Evolutionary conservation across 345 rosid genomes (phyloP).

Genomic region (Salix udensis): DNA sequence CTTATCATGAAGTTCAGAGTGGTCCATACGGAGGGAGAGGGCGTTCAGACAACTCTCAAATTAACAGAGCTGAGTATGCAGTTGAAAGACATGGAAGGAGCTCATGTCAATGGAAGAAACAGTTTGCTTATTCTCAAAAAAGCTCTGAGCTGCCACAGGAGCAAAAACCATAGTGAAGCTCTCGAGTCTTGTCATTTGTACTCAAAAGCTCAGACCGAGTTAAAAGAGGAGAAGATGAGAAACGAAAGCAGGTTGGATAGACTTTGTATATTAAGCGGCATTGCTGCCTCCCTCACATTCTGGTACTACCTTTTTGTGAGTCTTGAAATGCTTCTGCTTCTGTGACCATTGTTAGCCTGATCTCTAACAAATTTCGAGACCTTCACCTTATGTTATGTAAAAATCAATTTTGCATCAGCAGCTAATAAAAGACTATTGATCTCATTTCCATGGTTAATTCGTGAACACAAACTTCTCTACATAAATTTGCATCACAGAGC

Average conservation of each 20-base stretch:
- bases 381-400: conserved; percentile 14
- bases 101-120: conserved; percentile 70
- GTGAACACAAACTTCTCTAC: not conserved
- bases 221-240: conserved; percentile 71
- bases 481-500: no score
- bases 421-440: conserved; percentile 18
- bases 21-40: conserved; percentile 42
- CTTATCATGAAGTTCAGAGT: conserved; percentile 65
- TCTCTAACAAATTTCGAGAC: conserved; percentile 13
- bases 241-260: conserved; percentile 63
- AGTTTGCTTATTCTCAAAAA: conserved; percentile 62
- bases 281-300: conserved; percentile 58
- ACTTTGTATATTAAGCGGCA: conserved; percentile 54
- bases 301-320: conserved; percentile 57
- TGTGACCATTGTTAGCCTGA: not conserved
- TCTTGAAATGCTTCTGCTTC: not conserved
- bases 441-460: not conserved
- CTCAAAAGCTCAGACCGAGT: conserved; percentile 59
- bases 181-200: conserved; percentile 65
- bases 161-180: conserved; percentile 68
- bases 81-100: conserved; percentile 77
- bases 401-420: conserved; percentile 30
- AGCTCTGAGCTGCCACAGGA: conserved; percentile 58
- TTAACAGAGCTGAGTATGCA: conserved; percentile 75
- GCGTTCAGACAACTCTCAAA: conserved; percentile 42